Evolutionary conservation across 768 basidiomycete species (phyloP).

Genomic region (Boletus vermiculosoides): DNA sequence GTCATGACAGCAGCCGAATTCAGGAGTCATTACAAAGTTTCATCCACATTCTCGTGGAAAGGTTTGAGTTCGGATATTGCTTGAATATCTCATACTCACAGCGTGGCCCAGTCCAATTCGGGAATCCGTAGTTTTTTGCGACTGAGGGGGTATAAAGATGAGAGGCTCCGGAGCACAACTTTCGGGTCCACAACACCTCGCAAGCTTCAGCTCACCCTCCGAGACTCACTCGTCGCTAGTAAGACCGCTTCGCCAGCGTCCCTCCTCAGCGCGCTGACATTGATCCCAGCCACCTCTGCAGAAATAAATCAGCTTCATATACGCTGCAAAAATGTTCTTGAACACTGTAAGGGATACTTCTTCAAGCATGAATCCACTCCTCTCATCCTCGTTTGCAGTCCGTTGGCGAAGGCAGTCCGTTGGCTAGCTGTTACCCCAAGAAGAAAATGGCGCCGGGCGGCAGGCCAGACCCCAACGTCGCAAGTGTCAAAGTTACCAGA

Average conservation of each 20-base stretch:
- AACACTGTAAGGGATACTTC: not conserved
- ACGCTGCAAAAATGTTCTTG: slow-evolving; percentile 1
- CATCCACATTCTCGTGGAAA: not conserved
- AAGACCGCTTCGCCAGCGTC: not conserved
- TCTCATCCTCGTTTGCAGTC: slow-evolving; percentile 11
- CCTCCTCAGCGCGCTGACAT: not conserved
- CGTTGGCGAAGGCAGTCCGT: not conserved
- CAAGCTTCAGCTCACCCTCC: not conserved
- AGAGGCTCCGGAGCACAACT: no score
- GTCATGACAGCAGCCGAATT: not conserved
- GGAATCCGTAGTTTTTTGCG: not conserved
- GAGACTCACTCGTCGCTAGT: not conserved
- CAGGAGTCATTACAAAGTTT: not conserved
- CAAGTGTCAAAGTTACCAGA: slow-evolving; percentile 2
- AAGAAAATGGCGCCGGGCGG: slow-evolving; percentile 4
- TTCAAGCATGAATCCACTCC: not conserved
- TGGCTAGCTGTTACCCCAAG: not conserved
- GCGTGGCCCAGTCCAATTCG: not conserved
- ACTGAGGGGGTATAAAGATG: slow-evolving; percentile 8
- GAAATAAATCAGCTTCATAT: not conserved
- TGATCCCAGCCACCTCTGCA: not conserved
- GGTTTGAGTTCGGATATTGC: not conserved
- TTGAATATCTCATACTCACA: not conserved
- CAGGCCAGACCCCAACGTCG: not conserved
- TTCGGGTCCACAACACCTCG: not conserved